phyloP scores from a whole-genome alignment of 345 rosid genomes.

The Firmiana major region DNA sequence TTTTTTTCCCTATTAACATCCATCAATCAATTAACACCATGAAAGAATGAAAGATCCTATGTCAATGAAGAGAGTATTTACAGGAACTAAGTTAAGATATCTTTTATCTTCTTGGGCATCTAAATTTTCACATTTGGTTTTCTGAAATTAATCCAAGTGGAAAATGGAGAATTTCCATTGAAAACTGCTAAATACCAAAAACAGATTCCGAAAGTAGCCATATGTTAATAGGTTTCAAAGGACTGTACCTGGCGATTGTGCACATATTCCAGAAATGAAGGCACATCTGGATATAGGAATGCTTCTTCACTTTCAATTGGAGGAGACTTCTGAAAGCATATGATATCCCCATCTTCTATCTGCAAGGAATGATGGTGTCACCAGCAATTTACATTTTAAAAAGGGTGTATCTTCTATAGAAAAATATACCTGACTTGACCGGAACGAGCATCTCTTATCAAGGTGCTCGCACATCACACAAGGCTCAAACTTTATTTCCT shows the following conservation, averaged over 20 bases:
- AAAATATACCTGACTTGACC: slow-evolving; percentile 59
- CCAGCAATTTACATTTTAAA: neutral
- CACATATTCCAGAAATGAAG: slow-evolving; percentile 86
- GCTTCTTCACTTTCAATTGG: slow-evolving; percentile 49
- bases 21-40: neutral
- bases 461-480: slow-evolving; percentile 88
- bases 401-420: neutral
- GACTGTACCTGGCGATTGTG: slow-evolving; percentile 86
- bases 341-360: slow-evolving; percentile 97
- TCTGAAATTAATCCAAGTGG: neutral
- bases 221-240: slow-evolving; percentile 3
- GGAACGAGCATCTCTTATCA: slow-evolving; percentile 70
- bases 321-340: slow-evolving; percentile 82
- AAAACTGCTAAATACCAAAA: neutral
- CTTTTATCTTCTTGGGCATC: neutral
- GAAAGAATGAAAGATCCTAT: neutral
- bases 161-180: neutral
- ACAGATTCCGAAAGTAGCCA: neutral
- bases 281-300: slow-evolving; percentile 66
- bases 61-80: neutral
- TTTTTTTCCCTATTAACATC: neutral
- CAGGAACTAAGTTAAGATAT: neutral
- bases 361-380: slow-evolving; percentile 27
- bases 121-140: neutral
- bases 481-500: slow-evolving; percentile 97